Conservation (phyloP, 2,329 filamentous ascomycete genomes). For the Cyclaneusma minus region DNA sequence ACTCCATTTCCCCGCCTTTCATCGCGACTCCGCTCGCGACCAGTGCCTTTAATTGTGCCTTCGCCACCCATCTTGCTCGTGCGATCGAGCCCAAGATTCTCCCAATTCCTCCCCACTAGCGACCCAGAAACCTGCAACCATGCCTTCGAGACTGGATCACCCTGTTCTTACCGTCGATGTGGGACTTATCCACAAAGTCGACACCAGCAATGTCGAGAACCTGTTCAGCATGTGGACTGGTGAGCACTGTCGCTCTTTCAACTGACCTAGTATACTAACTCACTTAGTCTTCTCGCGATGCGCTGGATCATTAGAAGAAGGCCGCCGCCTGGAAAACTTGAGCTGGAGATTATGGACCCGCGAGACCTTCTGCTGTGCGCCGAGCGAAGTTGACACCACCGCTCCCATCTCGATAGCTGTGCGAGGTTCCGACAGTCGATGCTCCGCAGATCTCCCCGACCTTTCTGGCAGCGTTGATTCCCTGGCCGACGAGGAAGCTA, state of each 20-base stretch:
- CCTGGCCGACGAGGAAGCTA: constrained; percentile 49
- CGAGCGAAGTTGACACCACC: constrained; percentile 31
- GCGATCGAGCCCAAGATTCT: too few relatives aligned
- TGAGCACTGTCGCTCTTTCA: constrained; percentile 29
- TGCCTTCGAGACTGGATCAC: constrained; percentile 73
- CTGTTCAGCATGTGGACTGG: constrained; percentile 96
- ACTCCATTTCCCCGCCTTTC: too few relatives aligned
- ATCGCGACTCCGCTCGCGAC: too few relatives aligned
- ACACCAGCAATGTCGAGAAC: constrained; percentile 83
- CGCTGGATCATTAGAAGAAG: constrained; percentile 85
- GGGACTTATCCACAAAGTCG: constrained; percentile 84
- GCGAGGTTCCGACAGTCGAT: constrained; percentile 15
- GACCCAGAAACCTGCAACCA: too few relatives aligned
- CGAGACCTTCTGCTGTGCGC: constrained; percentile 78
- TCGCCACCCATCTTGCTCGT: too few relatives aligned
- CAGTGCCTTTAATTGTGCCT: too few relatives aligned
- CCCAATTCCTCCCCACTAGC: too few relatives aligned
- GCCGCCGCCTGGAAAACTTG: constrained; percentile 81
- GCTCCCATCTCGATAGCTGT: constrained; percentile 21
- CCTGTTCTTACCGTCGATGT: constrained; percentile 86
- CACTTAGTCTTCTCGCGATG: constrained; percentile 77
- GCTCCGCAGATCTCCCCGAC: constrained; percentile 48
- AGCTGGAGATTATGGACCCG: constrained; percentile 93
- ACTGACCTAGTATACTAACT: constrained; percentile 7
- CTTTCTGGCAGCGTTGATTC: constrained; percentile 69